Evolutionary conservation across 2,329 filamentous ascomycete genomes (phyloP).

Genomic region (Aciculosporium take): DNA sequence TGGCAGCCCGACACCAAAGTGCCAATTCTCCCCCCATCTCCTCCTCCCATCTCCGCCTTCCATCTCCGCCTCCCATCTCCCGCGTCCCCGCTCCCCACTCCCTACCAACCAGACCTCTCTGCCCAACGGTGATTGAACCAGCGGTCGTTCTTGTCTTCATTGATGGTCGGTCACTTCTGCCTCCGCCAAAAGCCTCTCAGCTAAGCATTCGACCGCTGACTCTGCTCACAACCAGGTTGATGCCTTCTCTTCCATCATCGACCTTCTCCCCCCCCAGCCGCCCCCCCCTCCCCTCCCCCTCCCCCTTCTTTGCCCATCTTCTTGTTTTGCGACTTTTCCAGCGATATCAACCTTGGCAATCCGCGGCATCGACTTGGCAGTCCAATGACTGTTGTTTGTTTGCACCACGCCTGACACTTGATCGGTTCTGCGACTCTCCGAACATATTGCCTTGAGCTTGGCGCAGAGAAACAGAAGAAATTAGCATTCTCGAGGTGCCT

Average conservation of each 20-base stretch:
- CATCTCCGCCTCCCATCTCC: neutral
- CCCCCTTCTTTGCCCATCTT: too few species aligned
- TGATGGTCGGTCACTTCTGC: too few species aligned
- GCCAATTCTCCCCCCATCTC: neutral
- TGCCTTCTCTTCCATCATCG: neutral
- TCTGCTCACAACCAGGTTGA: neutral
- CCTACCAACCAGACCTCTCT: neutral
- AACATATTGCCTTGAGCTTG: neutral
- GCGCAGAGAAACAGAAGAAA: neutral
- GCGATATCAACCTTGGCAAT: neutral
- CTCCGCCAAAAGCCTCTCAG: neutral
- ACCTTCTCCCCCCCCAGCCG: neutral
- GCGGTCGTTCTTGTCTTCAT: too few species aligned
- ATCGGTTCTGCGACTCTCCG: neutral
- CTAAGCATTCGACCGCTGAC: neutral
- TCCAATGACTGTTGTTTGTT: neutral
- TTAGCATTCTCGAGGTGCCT: neutral
- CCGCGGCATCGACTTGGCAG: neutral
- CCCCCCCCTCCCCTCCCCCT: too few species aligned
- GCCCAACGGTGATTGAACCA: too few species aligned
- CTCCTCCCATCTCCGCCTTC: too few species aligned
- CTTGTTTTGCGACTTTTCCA: neutral
- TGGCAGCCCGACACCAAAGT: too few species aligned
- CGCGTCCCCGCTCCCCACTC: neutral
- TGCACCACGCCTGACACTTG: neutral